Evolutionary conservation across 2,329 filamentous ascomycete species (phyloP), one percentile per base, ranked within the genome.

Genomic region (Exserohilum turcica): DNA sequence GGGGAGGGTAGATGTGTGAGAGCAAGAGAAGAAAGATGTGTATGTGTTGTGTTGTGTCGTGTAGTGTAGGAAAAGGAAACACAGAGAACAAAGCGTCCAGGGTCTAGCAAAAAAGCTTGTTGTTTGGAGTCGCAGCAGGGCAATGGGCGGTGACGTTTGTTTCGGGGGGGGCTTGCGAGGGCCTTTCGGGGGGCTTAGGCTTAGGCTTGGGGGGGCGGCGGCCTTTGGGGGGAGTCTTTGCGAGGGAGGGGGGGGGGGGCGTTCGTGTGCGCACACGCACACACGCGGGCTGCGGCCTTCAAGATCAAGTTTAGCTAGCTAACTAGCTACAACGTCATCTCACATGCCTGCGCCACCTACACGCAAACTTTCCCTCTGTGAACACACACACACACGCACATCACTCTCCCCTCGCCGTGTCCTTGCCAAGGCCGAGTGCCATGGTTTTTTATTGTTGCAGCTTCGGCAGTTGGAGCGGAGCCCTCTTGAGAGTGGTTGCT

Each of bases 21-120:
- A 24, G n/a, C 27, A 40, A 9, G 7, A 28, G 12, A 29, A 29
- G 3, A 37, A 37, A 19, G 21, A 18, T 5, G 35, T 37, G 24
- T 9, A 9, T 18, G 10, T 28, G 24, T 18, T 18, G 28, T 13
- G 15, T 40, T 8, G 7, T 36, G 35, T 18, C 3, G n/a, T 27
- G 21, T n/a, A 8, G 32, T 12, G 15, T n/a, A 19, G 28, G 28
- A 32, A 36, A 37, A 45, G 13, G 32, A 35, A 43, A 19, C 18
- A 19, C 19, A 28, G 38, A 28, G 24, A 13, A n/a, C n/a, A n/a
- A 28, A 40, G 16, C 4, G 31, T 37, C 33, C 27, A 36, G 21
- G 32, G 43, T 37, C 71, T 29, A 19, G 33, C 33, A 80, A 49
- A 80, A 49, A 49, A 44, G 46, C 46, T 36, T 43, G 38, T 38